A percentile compares a stretch with the other conserved stretches of the same genome.
phyloP scores from a whole-genome alignment of 495 filamentous ascomycete species.

The Penicillium bialowiezense region DNA sequence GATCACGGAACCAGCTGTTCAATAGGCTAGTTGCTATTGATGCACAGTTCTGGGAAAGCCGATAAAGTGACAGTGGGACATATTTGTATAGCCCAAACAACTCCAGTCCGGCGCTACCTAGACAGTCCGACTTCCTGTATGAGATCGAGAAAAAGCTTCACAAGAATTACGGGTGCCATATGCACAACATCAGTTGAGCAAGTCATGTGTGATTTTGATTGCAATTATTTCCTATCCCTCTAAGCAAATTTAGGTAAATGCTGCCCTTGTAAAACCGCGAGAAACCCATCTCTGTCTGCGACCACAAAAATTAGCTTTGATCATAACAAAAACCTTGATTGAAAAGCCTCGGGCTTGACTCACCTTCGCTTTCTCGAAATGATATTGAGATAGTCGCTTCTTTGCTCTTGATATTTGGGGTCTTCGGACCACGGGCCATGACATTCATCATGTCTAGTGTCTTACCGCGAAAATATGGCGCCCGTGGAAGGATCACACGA shows the following conservation, averaged over 20 bases:
- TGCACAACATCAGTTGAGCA: too few relatives aligned
- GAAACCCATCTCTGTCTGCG: slow-evolving; percentile 29
- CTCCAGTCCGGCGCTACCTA: too few relatives aligned
- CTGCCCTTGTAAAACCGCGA: slow-evolving; percentile 15
- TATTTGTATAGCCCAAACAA: neutral
- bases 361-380: slow-evolving; percentile 29
- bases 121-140: too few relatives aligned
- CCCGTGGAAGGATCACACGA: slow-evolving; percentile 21
- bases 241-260: slow-evolving; percentile 1
- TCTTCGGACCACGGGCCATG: slow-evolving; percentile 25
- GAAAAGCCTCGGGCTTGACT: neutral
- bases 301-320: slow-evolving; percentile 39
- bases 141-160: too few relatives aligned
- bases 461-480: slow-evolving; percentile 26
- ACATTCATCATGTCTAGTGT: slow-evolving; percentile 37
- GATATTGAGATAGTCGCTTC: slow-evolving; percentile 32
- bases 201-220: neutral
- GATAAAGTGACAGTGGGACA: slow-evolving; percentile 39
- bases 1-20: slow-evolving; percentile 76
- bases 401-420: slow-evolving; percentile 13
- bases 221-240: neutral
- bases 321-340: neutral
- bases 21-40: slow-evolving; percentile 82
- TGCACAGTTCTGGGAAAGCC: slow-evolving; percentile 84
- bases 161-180: too few relatives aligned